Evolutionary conservation across 805 yeast species (phyloP).

Genomic region (Pichia eremophila): DNA sequence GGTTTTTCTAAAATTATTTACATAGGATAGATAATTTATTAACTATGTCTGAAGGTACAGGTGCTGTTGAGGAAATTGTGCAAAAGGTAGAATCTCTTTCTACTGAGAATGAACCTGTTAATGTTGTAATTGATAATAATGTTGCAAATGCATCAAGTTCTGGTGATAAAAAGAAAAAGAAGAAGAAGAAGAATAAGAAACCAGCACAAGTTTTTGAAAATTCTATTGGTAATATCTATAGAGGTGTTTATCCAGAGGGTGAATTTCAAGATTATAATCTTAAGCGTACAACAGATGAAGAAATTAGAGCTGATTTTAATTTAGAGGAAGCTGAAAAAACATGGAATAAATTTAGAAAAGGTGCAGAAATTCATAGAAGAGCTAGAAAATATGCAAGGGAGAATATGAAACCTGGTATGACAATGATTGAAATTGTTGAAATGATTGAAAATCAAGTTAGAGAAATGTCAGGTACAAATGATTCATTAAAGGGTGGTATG

Average conservation of each 20-base stretch:
- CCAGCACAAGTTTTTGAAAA: conserved; percentile 34
- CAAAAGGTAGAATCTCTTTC: neutral
- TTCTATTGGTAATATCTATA: conserved; percentile 58
- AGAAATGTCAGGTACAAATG: conserved; percentile 49
- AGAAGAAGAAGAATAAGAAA: conserved; percentile 44
- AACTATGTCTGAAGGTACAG: neutral
- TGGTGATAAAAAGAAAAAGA: conserved; percentile 38
- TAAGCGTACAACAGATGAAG: conserved; percentile 78
- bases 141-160: conserved; percentile 11
- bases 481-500: conserved; percentile 69
- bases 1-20: too few species aligned
- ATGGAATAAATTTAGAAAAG: conserved; percentile 89
- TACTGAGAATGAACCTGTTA: conserved; percentile 1
- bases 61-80: neutral
- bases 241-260: conserved; percentile 75
- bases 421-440: conserved; percentile 83
- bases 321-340: conserved; percentile 21
- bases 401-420: conserved; percentile 81
- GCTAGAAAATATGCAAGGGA: conserved; percentile 74
- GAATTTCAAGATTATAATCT: conserved; percentile 73
- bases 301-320: conserved; percentile 30
- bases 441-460: conserved; percentile 80
- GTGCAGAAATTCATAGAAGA: conserved; percentile 91
- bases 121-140: neutral
- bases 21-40: too few species aligned